Evolutionary conservation across 768 basidiomycete species (phyloP).

Genomic region (Nidularia pulvinata): DNA sequence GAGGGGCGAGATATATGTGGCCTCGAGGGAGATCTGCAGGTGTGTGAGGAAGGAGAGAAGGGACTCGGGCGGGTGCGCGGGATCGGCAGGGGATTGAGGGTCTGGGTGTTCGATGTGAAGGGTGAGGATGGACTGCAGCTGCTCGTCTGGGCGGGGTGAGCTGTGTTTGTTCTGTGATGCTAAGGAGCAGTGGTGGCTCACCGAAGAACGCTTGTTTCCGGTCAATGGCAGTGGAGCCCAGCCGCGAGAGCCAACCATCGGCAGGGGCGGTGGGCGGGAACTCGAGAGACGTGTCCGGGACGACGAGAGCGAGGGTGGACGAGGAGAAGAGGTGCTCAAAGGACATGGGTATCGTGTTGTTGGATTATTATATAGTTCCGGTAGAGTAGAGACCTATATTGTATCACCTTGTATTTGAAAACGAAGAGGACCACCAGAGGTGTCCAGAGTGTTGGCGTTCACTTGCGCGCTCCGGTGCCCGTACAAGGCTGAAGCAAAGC

Average conservation of each 20-base stretch:
- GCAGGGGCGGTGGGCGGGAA: constrained; percentile 47
- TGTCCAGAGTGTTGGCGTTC: too few species aligned
- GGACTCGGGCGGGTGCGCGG: constrained; percentile 35
- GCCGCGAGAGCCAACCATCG: constrained; percentile 56
- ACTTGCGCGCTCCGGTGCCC: too few species aligned
- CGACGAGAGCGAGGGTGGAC: constrained; percentile 56
- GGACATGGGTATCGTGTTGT: constrained; percentile 21
- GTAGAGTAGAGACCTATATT: too few species aligned
- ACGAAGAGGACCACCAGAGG: too few species aligned
- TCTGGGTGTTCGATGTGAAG: constrained; percentile 63
- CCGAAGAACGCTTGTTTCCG: constrained; percentile 77
- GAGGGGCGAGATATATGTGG: constrained; percentile 70
- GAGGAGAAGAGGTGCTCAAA: constrained; percentile 67
- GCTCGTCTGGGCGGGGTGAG: constrained; percentile 43
- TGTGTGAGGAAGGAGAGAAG: constrained; percentile 66
- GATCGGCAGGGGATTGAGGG: constrained; percentile 27
- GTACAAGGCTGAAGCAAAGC: too few species aligned
- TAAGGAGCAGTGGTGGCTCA: constrained; percentile 25
- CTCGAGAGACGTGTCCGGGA: constrained; percentile 64
- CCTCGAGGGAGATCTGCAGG: constrained; percentile 79
- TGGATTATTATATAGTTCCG: too few species aligned
- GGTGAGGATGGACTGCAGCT: constrained; percentile 46
- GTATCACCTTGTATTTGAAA: too few species aligned
- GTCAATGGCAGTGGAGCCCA: constrained; percentile 42
- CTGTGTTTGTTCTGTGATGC: too few species aligned